Base-by-base conservation (phyloP, 352 stramenopile genomes). In the Peronosclerospora sorghi region DNA sequence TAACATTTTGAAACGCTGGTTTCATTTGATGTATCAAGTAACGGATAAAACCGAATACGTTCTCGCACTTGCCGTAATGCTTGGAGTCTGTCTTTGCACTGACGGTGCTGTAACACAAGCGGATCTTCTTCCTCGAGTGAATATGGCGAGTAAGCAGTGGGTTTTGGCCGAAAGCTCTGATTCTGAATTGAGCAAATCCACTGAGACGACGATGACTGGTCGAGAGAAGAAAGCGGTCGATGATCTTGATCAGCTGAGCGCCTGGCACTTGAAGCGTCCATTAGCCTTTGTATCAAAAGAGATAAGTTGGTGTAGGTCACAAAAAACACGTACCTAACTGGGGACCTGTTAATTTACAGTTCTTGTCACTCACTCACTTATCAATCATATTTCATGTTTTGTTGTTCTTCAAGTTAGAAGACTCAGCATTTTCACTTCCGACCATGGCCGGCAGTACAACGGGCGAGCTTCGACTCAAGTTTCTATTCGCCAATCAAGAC, bases 401-500 rank as follows among this genome's bases (percentile, higher is more conserved):
- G n/a, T n/a, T n/a, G n/a, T n/a, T n/a, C n/a, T n/a, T n/a, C n/a
- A n/a, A n/a, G n/a, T n/a, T n/a, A n/a, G n/a, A n/a, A n/a, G 10
- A 39, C 6, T 19, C 17, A 3, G 7, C 15, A 32, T 28, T 37
- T 42, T 44, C 32, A 29, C 38, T 45, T 29, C 48, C 26, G 24
- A 23, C 21, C 21, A 42, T 42, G 36, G 14, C 32, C 2, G 66
- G 68, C 30, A 83, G 66, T 34, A 86, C 66, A 54, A 56, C 50
- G 12, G 65, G 68, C 35, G 73, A 80, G 47, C 56, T 92, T 32
- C 44, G 46, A 45, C 67, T 92, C 48, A 86, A 85, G 56, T 92
- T 92, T 45, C 66, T 92, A 18, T 92, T 92, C 50, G 80, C 80
- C 21, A 86, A 89, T 55, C 64, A 83, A 35, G 80, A 92, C 38